Base-by-base conservation (phyloP, 495 filamentous ascomycete species). In the Friedmanniomyces simplex region DNA sequence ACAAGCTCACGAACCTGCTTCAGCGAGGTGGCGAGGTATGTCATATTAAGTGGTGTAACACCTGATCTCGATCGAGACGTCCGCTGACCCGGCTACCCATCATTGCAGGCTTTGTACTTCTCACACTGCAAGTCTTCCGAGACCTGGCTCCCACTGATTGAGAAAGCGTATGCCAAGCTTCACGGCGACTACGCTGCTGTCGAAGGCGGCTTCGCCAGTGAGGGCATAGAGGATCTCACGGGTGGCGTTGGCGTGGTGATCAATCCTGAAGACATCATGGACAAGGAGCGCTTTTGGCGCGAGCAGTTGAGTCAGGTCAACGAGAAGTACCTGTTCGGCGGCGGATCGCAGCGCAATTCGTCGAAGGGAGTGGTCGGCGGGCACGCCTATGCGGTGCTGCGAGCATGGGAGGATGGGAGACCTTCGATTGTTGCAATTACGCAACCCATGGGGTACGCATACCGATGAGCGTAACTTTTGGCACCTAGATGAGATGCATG, bases 91-190 rank as follows among this genome's bases (percentile, higher is more conserved):
- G 5, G 39, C 4, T 4, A 32, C 28, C 28, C 28, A 10, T 32
- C 10, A 3, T 4, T 32, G 4, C 39, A 43, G 39, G 86, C 90
- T 0, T 67, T 97, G 6, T 90, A 87, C 62, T 95, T 94, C 72
- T 88, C 89, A 0, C 87, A 89, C 63, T 95, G 90, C 69, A 79
- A 81, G 61, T 81, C 90, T 64, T 91, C 94, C 65, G 91, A 97
- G 73, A 97, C 89, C 0, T 97, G 91, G 91, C 74, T 97, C 25
- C 91, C 91, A 0, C 72, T 97, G 47, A 79, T 97, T 2, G 91
- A 97, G 66, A 97, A 97, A 70, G 91, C 91, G 0, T 97, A 93
- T 71, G 91, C 91, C 46, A 97, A 97, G 69, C 90, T 89, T 12
- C 91, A 97, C 63, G 89, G 89, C 2, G 88, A 93, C 67, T 95